A percentile compares a stretch with the other conserved stretches of the same genome.
Conservation (phyloP, 2,329 filamentous ascomycete genomes). For the Trichoderma gracile region DNA sequence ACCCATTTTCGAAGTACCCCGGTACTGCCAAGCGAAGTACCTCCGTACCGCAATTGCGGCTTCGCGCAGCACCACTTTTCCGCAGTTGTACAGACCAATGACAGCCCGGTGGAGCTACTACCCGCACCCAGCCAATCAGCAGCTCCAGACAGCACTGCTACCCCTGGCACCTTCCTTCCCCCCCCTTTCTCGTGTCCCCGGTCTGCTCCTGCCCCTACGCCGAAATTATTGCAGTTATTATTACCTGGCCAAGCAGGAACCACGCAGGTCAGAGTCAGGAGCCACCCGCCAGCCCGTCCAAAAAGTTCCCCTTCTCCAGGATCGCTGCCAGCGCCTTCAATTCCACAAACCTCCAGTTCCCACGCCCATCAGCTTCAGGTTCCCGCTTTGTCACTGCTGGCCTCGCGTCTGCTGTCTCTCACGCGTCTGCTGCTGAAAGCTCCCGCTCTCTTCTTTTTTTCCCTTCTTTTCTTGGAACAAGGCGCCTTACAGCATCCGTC, state of each 20-base stretch:
- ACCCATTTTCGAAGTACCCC: neutral
- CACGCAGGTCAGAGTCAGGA: constrained; percentile 26
- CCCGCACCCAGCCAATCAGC: constrained; percentile 35
- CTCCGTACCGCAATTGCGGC: neutral
- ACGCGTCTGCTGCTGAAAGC: constrained; percentile 31
- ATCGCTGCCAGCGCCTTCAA: constrained; percentile 28
- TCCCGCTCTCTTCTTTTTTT: constrained; percentile 30
- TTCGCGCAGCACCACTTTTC: constrained; percentile 4
- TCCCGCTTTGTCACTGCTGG: constrained; percentile 29
- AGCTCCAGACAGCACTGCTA: constrained; percentile 31
- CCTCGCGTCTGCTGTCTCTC: constrained; percentile 27
- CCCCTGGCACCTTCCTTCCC: constrained; percentile 40
- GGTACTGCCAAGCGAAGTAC: neutral
- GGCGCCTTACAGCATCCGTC: constrained; percentile 30
- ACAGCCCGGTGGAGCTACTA: constrained; percentile 32
- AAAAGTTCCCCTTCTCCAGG: constrained; percentile 44
- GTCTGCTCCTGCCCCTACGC: constrained; percentile 44
- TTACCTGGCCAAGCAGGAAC: constrained; percentile 42
- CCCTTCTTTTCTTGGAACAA: constrained; percentile 38
- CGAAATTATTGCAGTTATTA: constrained; percentile 49
- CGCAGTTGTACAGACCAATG: constrained; percentile 26
- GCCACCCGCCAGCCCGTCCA: constrained; percentile 33
- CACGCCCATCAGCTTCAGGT: constrained; percentile 30
- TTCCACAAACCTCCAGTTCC: constrained; percentile 34
- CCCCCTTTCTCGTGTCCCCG: constrained; percentile 43